Conservation (phyloP, 257 asterid genomes). For the Jacaranda mimosifolia region DNA sequence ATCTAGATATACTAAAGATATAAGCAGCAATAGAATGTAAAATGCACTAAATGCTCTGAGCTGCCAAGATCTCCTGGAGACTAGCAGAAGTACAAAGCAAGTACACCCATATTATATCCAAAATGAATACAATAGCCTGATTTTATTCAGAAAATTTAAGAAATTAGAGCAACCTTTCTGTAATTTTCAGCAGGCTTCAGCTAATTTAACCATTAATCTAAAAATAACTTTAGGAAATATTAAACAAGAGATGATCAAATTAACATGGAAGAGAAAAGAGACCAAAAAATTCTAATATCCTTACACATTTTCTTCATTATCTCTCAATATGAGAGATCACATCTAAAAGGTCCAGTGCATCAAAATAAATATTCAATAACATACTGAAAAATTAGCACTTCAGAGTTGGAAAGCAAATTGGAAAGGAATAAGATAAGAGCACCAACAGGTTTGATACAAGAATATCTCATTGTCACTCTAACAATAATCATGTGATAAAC, state of each 20-base stretch:
- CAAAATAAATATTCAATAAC: background rate
- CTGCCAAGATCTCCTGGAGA: background rate
- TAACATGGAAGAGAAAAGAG: background rate
- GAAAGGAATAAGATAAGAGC: background rate
- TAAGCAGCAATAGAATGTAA: background rate
- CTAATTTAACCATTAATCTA: background rate
- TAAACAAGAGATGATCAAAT: background rate
- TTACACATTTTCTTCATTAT: background rate
- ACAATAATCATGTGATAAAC: background rate
- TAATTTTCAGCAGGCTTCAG: background rate
- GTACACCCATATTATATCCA: background rate
- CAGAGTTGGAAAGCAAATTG: background rate
- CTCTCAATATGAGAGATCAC: background rate
- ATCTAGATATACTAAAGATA: background rate
- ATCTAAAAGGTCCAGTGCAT: background rate
- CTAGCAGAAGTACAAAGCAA: background rate
- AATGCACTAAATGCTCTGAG: background rate
- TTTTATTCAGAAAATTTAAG: background rate
- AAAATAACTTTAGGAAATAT: background rate
- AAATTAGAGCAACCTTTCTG: background rate
- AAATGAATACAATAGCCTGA: background rate
- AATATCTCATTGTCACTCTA: background rate
- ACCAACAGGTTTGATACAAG: background rate
- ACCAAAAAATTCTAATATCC: background rate
- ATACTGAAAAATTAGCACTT: background rate